Evolutionary conservation across 192 early-diverging fungal species (phyloP).

Genomic region (Polychytrium aggregatum): DNA sequence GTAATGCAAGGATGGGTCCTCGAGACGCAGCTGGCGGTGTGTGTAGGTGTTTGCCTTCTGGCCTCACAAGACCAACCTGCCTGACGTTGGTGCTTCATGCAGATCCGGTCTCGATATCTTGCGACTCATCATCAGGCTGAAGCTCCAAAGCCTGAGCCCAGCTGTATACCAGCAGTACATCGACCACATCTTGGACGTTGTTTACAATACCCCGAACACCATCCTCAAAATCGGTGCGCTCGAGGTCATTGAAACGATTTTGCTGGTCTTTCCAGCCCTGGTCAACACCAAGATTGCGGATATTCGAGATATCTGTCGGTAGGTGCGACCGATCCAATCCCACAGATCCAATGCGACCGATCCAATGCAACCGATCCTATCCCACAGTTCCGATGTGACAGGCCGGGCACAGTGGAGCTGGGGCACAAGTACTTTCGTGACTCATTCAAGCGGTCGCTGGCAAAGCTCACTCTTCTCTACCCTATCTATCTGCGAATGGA

Average conservation of each 20-base stretch:
- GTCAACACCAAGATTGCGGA: conserved; percentile 28
- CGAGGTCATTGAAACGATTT: conserved; percentile 35
- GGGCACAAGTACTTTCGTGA: too few relatives aligned
- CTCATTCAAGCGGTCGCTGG: too few relatives aligned
- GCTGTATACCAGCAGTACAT: conserved; percentile 37
- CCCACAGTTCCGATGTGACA: too few relatives aligned
- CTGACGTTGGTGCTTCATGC: neutral
- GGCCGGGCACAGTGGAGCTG: too few relatives aligned
- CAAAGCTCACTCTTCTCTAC: too few relatives aligned
- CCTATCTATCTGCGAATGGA: too few relatives aligned
- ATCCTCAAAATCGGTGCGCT: conserved; percentile 35
- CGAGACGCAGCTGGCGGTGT: too few relatives aligned
- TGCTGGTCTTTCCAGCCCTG: conserved; percentile 42
- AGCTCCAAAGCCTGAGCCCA: conserved; percentile 33
- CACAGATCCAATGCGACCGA: too few relatives aligned
- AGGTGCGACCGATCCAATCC: too few relatives aligned
- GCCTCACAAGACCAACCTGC: too few relatives aligned
- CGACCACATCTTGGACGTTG: conserved; percentile 34
- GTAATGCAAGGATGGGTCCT: conserved; percentile 19
- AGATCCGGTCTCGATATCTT: conserved; percentile 47
- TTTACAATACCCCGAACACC: conserved; percentile 36
- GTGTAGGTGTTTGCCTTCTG: too few relatives aligned
- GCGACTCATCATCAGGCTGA: conserved; percentile 25
- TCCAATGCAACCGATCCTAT: too few relatives aligned
- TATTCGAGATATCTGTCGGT: conserved; percentile 35